Percentiles rank a stretch among this genome's conserved stretches.
Evolutionary conservation across 225 moss, liverwort and hornwort species (phyloP).

Genomic region (Marchantia paleacea): DNA sequence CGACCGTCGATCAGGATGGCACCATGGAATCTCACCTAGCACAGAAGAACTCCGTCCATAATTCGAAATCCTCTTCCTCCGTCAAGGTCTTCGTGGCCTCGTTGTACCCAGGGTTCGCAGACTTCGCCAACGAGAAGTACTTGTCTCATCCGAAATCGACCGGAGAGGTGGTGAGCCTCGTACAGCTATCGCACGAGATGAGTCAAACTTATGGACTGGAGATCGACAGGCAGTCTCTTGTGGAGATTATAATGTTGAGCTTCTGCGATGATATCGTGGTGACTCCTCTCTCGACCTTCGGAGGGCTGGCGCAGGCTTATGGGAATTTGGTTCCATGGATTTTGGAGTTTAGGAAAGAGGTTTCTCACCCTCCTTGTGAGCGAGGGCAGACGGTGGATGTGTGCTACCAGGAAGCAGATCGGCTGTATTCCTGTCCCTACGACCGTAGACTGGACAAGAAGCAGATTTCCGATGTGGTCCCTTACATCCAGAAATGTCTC

Average conservation of each 20-base stretch:
- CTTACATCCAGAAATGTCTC: conserved; percentile 42
- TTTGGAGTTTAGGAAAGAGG: conserved; percentile 32
- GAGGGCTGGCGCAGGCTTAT: conserved; percentile 49
- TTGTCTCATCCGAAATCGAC: conserved; percentile 17
- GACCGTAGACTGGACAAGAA: conserved; percentile 28
- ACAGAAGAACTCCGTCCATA: neutral
- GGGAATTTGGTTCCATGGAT: conserved; percentile 45
- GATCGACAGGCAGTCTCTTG: conserved; percentile 37
- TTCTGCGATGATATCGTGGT: conserved; percentile 44
- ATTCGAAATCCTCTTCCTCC: neutral
- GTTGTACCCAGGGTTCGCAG: conserved; percentile 40
- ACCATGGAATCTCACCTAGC: neutral
- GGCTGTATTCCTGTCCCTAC: conserved; percentile 31
- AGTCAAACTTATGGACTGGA: conserved; percentile 33
- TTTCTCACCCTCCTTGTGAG: conserved; percentile 23
- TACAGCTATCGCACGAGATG: conserved; percentile 35
- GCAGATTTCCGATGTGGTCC: conserved; percentile 43
- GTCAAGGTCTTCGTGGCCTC: conserved; percentile 41
- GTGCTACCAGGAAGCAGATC: conserved; percentile 48
- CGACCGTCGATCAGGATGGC: neutral
- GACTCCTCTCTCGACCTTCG: conserved; percentile 44
- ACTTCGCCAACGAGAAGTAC: conserved; percentile 33
- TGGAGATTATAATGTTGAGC: conserved; percentile 46
- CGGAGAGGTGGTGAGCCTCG: conserved; percentile 34
- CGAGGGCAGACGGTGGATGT: conserved; percentile 44